A percentile compares a stretch with the other conserved stretches of the same genome.
phyloP scores from a whole-genome alignment of 805 yeast species.

The Zygotorulaspora chibaensis region DNA sequence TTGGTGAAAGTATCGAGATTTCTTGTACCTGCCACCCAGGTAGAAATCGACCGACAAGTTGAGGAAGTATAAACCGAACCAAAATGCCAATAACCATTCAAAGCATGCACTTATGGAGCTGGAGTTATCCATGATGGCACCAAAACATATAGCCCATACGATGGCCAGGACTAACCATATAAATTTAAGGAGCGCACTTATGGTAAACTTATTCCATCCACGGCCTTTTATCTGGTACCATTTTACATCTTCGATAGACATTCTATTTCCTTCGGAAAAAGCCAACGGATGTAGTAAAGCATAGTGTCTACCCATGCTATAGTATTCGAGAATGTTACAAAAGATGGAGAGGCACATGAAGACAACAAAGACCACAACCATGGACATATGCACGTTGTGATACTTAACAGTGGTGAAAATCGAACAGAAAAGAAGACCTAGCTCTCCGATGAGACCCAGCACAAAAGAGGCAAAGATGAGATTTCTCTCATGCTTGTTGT shows the following conservation, averaged over 20 bases:
- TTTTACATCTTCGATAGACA: slow-evolving; percentile 14
- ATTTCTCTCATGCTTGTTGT: slow-evolving; percentile 37
- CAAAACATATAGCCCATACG: slow-evolving; percentile 66
- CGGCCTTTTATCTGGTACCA: slow-evolving; percentile 36
- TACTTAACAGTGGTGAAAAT: slow-evolving; percentile 62
- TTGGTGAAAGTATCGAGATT: slow-evolving; percentile 30
- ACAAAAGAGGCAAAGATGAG: slow-evolving; percentile 40
- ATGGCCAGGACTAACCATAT: slow-evolving; percentile 66
- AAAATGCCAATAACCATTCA: slow-evolving; percentile 87
- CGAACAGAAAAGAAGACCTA: slow-evolving; percentile 70
- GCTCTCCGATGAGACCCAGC: slow-evolving; percentile 54
- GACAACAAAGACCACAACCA: slow-evolving; percentile 71
- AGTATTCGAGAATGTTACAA: slow-evolving; percentile 43
- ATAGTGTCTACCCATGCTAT: slow-evolving; percentile 44
- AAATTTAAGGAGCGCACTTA: slow-evolving; percentile 50
- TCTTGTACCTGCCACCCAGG: slow-evolving; percentile 48
- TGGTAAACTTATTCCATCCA: slow-evolving; percentile 42
- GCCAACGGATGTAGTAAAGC: slow-evolving; percentile 37
- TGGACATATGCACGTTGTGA: slow-evolving; percentile 53
- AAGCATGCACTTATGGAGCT: slow-evolving; percentile 55
- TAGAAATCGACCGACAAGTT: slow-evolving; percentile 65
- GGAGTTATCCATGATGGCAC: slow-evolving; percentile 42
- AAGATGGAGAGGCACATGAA: slow-evolving; percentile 53
- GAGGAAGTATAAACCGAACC: slow-evolving; percentile 68
- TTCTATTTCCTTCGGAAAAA: background rate